phyloP scores from a whole-genome alignment of 345 rosid species.

The Populus pruinosa region DNA sequence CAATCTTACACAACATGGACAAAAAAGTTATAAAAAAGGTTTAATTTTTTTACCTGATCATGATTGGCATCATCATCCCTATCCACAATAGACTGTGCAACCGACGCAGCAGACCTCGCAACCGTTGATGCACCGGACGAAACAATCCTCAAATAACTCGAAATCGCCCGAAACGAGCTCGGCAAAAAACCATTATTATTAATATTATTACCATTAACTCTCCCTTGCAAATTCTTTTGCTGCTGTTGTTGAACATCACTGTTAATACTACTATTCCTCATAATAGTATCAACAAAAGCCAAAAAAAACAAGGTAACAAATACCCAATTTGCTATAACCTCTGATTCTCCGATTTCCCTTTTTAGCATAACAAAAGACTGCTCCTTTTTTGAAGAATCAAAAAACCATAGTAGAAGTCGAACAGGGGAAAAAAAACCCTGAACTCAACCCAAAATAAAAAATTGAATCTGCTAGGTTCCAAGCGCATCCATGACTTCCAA shows the following conservation, averaged over 20 bases:
- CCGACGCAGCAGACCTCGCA: conserved; percentile 78
- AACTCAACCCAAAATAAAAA: neutral
- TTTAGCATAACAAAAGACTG: conserved; percentile 42
- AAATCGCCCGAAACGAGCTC: conserved; percentile 72
- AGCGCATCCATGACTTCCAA: neutral
- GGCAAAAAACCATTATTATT: conserved; percentile 44
- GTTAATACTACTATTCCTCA: conserved; percentile 63
- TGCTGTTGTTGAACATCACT: conserved; percentile 46
- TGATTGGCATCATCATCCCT: conserved; percentile 51
- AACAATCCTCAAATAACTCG: conserved; percentile 68
- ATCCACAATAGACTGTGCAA: conserved; percentile 73
- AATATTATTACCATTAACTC: conserved; percentile 3
- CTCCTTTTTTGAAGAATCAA: conserved; percentile 11
- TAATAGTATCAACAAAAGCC: conserved; percentile 32
- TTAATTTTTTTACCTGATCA: conserved; percentile 54
- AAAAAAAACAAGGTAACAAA: conserved; percentile 25
- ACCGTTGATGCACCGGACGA: conserved; percentile 92
- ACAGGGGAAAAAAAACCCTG: conserved; percentile 10
- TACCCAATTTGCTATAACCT: conserved; percentile 30
- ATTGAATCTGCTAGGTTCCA: neutral
- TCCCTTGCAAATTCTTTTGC: conserved; percentile 17
- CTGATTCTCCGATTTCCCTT: conserved; percentile 37
- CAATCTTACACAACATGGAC: neutral
- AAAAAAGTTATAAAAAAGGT: neutral
- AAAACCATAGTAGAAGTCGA: conserved; percentile 3